Conservation (phyloP, 2,329 filamentous ascomycete species). For the Penicillium brevicompactum region DNA sequence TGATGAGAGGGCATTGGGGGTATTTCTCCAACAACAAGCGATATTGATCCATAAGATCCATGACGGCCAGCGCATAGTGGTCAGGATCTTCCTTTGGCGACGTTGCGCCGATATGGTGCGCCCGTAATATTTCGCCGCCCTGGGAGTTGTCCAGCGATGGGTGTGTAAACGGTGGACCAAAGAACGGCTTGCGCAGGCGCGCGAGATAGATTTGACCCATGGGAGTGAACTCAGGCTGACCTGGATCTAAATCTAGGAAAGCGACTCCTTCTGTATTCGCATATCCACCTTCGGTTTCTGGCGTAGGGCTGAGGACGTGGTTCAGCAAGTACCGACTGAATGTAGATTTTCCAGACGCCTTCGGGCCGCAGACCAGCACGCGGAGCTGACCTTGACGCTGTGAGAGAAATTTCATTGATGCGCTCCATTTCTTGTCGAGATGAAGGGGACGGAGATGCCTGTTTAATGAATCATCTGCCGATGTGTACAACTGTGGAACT, state of each 20-base stretch:
- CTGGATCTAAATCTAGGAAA: constrained; percentile 62
- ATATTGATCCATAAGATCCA: constrained; percentile 56
- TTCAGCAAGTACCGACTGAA: constrained; percentile 60
- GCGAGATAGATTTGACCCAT: constrained; percentile 62
- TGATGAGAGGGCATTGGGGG: constrained; percentile 52
- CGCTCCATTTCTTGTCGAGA: constrained; percentile 47
- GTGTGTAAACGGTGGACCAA: constrained; percentile 61
- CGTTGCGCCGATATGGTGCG: constrained; percentile 56
- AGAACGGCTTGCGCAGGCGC: constrained; percentile 52
- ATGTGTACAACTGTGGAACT: constrained; percentile 39
- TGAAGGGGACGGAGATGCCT: constrained; percentile 46
- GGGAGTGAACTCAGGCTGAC: constrained; percentile 61
- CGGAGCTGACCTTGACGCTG: constrained; percentile 40
- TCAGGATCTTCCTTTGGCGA: constrained; percentile 60
- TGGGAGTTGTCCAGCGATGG: constrained; percentile 39
- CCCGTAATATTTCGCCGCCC: constrained; percentile 46
- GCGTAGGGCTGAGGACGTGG: constrained; percentile 50
- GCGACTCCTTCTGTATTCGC: constrained; percentile 46
- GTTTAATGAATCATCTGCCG: constrained; percentile 45
- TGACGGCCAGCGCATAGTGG: constrained; percentile 56
- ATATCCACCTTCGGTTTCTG: constrained; percentile 32
- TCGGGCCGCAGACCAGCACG: constrained; percentile 57
- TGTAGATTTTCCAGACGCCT: constrained; percentile 62
- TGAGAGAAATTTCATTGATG: constrained; percentile 47
- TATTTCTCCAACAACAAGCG: constrained; percentile 42